A percentile compares a stretch with the other conserved stretches of the same genome.
These are phyloP conservation scores for Penicillium macrosclerotiorum DNA, from an alignment of 495 filamentous ascomycete species.

Conservation along the genomic window DNA sequence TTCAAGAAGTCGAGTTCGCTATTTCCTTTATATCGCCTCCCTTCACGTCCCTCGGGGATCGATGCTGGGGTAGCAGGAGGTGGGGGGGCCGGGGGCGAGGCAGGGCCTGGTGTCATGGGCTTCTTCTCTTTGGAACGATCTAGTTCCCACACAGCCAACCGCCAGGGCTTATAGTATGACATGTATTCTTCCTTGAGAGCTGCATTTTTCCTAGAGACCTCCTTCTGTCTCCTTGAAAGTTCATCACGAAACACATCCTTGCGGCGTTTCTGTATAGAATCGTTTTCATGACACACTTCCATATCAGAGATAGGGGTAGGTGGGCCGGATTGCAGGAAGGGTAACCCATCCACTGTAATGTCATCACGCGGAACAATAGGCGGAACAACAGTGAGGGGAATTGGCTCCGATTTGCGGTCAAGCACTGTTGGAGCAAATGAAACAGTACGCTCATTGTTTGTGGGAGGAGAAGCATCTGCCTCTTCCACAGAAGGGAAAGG, in stretches of 20 bases:
- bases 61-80: constrained; percentile 40
- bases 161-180: constrained; percentile 48
- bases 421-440: constrained; percentile 9
- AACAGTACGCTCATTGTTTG: constrained; percentile 11
- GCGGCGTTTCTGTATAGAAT: constrained; percentile 30
- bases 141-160: constrained; percentile 49
- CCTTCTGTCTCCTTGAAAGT: constrained; percentile 40
- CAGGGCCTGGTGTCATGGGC: constrained; percentile 51
- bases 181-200: constrained; percentile 41
- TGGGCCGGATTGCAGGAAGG: constrained; percentile 47
- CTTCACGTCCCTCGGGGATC: constrained; percentile 55
- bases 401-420: constrained; percentile 7
- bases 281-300: constrained; percentile 46
- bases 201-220: constrained; percentile 42
- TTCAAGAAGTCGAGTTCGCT: constrained; percentile 77
- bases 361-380: constrained; percentile 7
- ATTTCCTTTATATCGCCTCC: constrained; percentile 60
- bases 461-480: not conserved
- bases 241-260: constrained; percentile 34
- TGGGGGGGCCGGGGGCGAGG: constrained; percentile 41
- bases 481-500: constrained; percentile 14
- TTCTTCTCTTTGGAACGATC: constrained; percentile 60
- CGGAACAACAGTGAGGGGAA: constrained; percentile 9
- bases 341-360: constrained; percentile 41
- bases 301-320: constrained; percentile 51